Evolutionary conservation across 2,329 filamentous ascomycete species (phyloP), one percentile per base, ranked within the genome.

Genomic region (Diaporthe caulivora): DNA sequence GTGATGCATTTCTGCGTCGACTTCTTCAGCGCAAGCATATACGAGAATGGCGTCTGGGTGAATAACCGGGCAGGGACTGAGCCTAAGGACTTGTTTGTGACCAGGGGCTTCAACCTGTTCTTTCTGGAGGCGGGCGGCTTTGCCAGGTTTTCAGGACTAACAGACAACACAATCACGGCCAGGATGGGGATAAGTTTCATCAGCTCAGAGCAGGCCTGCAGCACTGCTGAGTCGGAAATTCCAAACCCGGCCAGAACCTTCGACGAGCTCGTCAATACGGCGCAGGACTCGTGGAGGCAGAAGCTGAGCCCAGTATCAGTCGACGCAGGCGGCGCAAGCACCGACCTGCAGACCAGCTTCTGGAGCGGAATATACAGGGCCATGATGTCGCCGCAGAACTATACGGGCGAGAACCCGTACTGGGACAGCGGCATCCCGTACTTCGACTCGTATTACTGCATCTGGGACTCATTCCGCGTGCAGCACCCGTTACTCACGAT

Each of bases 141-240:
- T 84, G 85, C 86, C 17, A 86, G 87, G 40, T 92, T 92, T 72
- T 75, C 86, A 54, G 77, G 86, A 3, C 73, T 82, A 10, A 54
- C 60, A n/a, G 76, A 87, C 70, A 84, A 85, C 31, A 85, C 85
- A 2, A 83, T 93, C 18, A 81, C 88, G n/a, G 90, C 86, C 11
- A 90, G 89, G 0, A 87, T 92, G 65, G 92, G 91, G 0, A 82
- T 92, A 11, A 93, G 91, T 74, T 92, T 92, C 79, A 88, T 92
- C 74, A 91, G 87, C 76, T 82, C 85, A 1, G 84, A 87, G 0
- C 87, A 92, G 79, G 92, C 92, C 1, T 94, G 92, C 77, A 77
- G 80, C 3, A 92, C 90, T 77, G 91, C 90, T 0, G 88, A 92
- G 78, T 84, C 80, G 1, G 92, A 94, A 76, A 90, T 93, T 15